These are phyloP conservation scores for Penicillium verhagenii DNA, from an alignment of 495 filamentous ascomycete species.

Conservation along the genomic window DNA sequence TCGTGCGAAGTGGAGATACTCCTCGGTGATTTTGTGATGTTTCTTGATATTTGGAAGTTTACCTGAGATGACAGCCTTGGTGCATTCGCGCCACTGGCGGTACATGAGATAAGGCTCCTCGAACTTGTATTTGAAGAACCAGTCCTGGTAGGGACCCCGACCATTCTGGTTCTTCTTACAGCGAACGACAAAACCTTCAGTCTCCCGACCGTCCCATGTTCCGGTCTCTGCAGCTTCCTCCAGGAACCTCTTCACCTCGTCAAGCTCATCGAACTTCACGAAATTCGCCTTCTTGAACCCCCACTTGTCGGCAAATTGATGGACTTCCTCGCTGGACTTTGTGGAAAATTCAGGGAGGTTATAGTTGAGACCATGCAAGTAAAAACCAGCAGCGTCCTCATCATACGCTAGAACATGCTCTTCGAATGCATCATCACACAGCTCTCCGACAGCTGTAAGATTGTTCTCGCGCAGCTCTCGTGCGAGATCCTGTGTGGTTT, in stretches of 20 bases:
- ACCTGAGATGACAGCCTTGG: constrained; percentile 81
- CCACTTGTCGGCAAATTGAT: constrained; percentile 89
- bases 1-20: constrained; percentile 81
- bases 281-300: constrained; percentile 89
- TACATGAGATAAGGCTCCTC: constrained; percentile 99
- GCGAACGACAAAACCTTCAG: constrained; percentile 95
- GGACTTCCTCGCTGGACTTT: constrained; percentile 72
- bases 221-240: constrained; percentile 81
- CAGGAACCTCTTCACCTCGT: constrained; percentile 72
- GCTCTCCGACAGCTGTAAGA: constrained; percentile 89
- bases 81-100: constrained; percentile 96
- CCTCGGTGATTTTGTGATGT: constrained; percentile 84
- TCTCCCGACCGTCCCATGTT: constrained; percentile 83
- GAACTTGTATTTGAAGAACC: constrained; percentile 99
- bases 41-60: constrained; percentile 75
- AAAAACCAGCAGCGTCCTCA: constrained; percentile 81
- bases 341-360: constrained; percentile 89
- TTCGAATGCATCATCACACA: constrained; percentile 94
- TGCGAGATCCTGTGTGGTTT: constrained; percentile 73
- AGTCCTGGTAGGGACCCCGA: constrained; percentile 63
- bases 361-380: constrained; percentile 93
- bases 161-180: constrained; percentile 64
- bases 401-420: constrained; percentile 94
- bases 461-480: constrained; percentile 74
- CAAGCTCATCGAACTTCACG: constrained; percentile 70